Percentiles rank a stretch among this genome's conserved stretches.
Evolutionary conservation across 2,329 filamentous ascomycete genomes (phyloP).

Genomic region (Claviceps cyperi): DNA sequence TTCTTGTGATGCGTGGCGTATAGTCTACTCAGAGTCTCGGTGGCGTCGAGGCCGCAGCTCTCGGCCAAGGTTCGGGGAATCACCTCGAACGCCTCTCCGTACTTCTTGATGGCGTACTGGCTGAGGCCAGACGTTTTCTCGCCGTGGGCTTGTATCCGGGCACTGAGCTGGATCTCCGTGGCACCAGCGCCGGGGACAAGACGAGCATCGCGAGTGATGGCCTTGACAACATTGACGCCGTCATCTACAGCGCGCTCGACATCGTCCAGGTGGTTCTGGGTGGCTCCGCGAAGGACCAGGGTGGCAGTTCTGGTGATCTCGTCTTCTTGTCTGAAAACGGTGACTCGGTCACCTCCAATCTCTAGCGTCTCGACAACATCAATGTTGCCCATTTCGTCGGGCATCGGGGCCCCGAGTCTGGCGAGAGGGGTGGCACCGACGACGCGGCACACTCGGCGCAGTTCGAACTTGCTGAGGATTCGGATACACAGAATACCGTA

Average conservation of each 20-base stretch:
- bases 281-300: constrained; percentile 84
- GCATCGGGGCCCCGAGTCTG: constrained; percentile 91
- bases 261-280: constrained; percentile 95
- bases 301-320: constrained; percentile 87
- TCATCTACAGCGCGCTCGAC: constrained; percentile 95
- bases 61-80: constrained; percentile 88
- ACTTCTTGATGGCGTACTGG: constrained; percentile 97
- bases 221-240: constrained; percentile 96
- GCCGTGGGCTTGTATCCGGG: constrained; percentile 77
- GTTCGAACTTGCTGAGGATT: constrained; percentile 94
- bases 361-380: constrained; percentile 95
- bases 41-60: constrained; percentile 88
- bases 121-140: constrained; percentile 87
- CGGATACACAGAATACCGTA: constrained; percentile 94
- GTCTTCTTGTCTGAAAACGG: constrained; percentile 93
- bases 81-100: constrained; percentile 93
- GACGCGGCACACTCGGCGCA: constrained; percentile 85
- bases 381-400: constrained; percentile 95
- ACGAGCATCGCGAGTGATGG: constrained; percentile 83
- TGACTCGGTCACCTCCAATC: constrained; percentile 95
- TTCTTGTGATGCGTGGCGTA: constrained; percentile 89
- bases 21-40: constrained; percentile 82
- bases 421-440: constrained; percentile 95
- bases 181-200: constrained; percentile 90
- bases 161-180: constrained; percentile 84